Conservation (phyloP, 1,284 basidiomycete species). For the Marasmius fiardii region DNA sequence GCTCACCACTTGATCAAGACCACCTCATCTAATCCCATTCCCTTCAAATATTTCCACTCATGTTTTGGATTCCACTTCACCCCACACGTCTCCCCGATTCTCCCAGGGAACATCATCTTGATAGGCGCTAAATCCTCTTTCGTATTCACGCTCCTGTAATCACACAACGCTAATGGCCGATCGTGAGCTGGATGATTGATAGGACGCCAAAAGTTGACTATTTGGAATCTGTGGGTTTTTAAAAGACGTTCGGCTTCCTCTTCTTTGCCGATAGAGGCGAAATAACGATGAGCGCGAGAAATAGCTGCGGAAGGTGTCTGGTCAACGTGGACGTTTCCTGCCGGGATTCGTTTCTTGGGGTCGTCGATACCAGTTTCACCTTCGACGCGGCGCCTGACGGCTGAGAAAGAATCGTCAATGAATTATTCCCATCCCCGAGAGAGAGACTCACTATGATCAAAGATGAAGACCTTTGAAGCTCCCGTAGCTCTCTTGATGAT, state of each 20-base stretch:
- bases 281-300: slow-evolving; percentile 48
- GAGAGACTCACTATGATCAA: slow-evolving; percentile 60
- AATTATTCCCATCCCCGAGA: not conserved
- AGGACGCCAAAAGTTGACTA: slow-evolving; percentile 74
- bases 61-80: slow-evolving; percentile 53
- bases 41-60: slow-evolving; percentile 62
- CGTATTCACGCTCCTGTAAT: slow-evolving; percentile 51
- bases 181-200: slow-evolving; percentile 52
- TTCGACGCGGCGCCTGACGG: slow-evolving; percentile 37
- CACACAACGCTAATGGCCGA: slow-evolving; percentile 61
- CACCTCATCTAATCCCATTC: slow-evolving; percentile 59
- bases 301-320: slow-evolving; percentile 49
- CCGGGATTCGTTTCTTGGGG: slow-evolving; percentile 41
- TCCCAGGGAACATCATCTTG: slow-evolving; percentile 47
- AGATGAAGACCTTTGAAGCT: slow-evolving; percentile 53
- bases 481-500: slow-evolving; percentile 60
- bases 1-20: slow-evolving; percentile 62
- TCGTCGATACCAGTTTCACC: slow-evolving; percentile 30
- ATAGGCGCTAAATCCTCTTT: slow-evolving; percentile 46
- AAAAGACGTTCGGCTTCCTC: slow-evolving; percentile 43
- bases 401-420: slow-evolving; percentile 18
- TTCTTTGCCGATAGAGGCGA: slow-evolving; percentile 26
- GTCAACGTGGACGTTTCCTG: slow-evolving; percentile 52
- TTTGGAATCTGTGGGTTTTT: slow-evolving; percentile 58
- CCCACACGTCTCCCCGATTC: slow-evolving; percentile 55